phyloP scores from a whole-genome alignment of 257 asterid species.

The Solanum peruvianum region DNA sequence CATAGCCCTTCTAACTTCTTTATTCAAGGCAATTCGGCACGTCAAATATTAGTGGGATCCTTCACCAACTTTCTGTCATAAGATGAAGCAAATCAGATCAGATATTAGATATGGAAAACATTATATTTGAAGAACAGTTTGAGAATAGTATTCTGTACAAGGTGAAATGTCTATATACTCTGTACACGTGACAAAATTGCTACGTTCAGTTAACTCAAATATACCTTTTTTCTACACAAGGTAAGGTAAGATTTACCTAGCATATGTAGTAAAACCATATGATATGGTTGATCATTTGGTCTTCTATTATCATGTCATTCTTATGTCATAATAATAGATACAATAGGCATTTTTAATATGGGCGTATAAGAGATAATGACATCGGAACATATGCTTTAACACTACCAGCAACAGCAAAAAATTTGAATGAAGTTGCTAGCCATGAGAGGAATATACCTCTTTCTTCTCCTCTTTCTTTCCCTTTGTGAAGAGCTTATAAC shows the following conservation, averaged over 20 bases:
- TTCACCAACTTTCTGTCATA: background rate
- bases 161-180: background rate
- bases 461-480: slow-evolving; percentile 48
- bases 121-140: background rate
- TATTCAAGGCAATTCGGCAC: background rate
- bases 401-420: background rate
- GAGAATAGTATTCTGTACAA: background rate
- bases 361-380: background rate
- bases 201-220: background rate
- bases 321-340: background rate
- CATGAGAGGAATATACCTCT: slow-evolving; percentile 30
- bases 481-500: slow-evolving; percentile 52
- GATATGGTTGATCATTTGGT: background rate
- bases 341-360: background rate
- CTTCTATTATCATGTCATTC: background rate
- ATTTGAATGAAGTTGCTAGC: background rate
- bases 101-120: background rate
- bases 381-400: background rate
- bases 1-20: background rate
- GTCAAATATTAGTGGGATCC: background rate
- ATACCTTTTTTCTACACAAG: background rate
- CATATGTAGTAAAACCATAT: background rate
- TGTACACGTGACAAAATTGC: background rate
- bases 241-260: background rate
- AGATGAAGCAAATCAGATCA: background rate